Evolutionary conservation across 495 filamentous ascomycete species (phyloP).

Genomic region (Bacidia rubella): DNA sequence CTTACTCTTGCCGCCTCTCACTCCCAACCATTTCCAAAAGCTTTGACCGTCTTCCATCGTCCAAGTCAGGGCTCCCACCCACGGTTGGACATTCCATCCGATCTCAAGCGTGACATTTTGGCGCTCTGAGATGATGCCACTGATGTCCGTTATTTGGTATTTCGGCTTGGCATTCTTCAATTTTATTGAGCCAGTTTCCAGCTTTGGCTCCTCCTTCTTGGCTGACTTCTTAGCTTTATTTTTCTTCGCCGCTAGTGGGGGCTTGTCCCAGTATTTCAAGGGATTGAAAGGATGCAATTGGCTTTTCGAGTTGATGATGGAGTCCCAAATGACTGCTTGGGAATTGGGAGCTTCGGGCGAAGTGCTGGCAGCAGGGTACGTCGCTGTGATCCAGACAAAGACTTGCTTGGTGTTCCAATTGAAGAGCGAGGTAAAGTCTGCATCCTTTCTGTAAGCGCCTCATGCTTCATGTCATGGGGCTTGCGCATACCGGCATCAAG

Average conservation of each 20-base stretch:
- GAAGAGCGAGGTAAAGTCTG: conserved; percentile 81
- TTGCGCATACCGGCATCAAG: conserved; percentile 50
- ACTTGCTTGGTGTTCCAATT: conserved; percentile 99
- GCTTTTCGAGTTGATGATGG: conserved; percentile 65
- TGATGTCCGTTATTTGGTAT: conserved; percentile 85
- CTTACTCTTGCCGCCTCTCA: conserved; percentile 48
- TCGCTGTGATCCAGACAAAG: conserved; percentile 86
- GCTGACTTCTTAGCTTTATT: conserved; percentile 17
- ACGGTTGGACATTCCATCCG: conserved; percentile 94
- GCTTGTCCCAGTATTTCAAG: conserved; percentile 21
- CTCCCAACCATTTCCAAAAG: conserved; percentile 47
- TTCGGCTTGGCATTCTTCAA: conserved; percentile 75
- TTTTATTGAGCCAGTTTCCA: conserved; percentile 44
- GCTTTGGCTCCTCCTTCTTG: conserved; percentile 8
- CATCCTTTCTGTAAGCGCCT: not conserved
- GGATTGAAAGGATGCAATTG: conserved; percentile 33
- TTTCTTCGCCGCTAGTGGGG: conserved; percentile 13
- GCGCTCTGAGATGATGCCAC: conserved; percentile 51
- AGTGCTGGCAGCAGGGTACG: conserved; percentile 49
- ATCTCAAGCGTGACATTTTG: conserved; percentile 64
- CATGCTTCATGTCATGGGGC: not conserved
- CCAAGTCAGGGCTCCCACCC: conserved; percentile 84
- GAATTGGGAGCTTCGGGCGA: conserved; percentile 27
- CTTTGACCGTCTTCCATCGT: conserved; percentile 39
- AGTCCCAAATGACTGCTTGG: conserved; percentile 88